Base-by-base conservation (phyloP, 305 asterid genomes). In the Solanum aculeatissimum region DNA sequence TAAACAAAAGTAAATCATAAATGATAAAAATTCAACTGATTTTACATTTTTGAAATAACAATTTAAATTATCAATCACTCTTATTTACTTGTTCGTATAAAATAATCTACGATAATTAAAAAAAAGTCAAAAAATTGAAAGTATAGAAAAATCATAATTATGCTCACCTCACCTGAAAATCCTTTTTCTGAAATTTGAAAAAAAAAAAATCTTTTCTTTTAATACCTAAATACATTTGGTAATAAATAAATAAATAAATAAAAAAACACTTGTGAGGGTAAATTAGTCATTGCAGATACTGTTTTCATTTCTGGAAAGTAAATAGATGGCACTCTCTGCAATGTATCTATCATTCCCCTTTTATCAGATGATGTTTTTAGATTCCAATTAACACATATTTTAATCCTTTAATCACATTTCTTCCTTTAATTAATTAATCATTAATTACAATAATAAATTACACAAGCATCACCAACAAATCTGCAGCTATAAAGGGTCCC, bases 401-500 rank as follows among this genome's bases (percentile, higher is more conserved):
- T 74, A 81, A 86, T 69, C 74, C 84, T 19, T 71, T 80, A 71
- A 69, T 78, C 43, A 70, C 88, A 84, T 63, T 89, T 85, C 74
- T 43, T 66, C 65, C 84, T 6, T 81, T 83, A 88, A 83, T 72
- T 84, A 88, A 89, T 86, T 89, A 86, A 74, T 57, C 80, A 83
- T 78, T 86, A 84, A 86, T 87, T 75, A 81, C 83, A 18, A 9
- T 55, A 55, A 55, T 19, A 55, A n/a, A 57, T n/a, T 90, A 82
- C 23, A 47, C 79, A 82, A 72, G 89, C 89, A 84, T 63, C 92
- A 88, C 86, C 83, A 90, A 87, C 96, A 90, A 91, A 93, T 87
- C 84, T 91, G 91, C 92, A 91, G 88, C 92, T 85, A 83, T 45
- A 86, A 78, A 69, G 74, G 85, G 91, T 86, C 80, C 95, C 95